Conservation (phyloP, 208 protist species). For the Kentomonas sorsogonicus region DNA sequence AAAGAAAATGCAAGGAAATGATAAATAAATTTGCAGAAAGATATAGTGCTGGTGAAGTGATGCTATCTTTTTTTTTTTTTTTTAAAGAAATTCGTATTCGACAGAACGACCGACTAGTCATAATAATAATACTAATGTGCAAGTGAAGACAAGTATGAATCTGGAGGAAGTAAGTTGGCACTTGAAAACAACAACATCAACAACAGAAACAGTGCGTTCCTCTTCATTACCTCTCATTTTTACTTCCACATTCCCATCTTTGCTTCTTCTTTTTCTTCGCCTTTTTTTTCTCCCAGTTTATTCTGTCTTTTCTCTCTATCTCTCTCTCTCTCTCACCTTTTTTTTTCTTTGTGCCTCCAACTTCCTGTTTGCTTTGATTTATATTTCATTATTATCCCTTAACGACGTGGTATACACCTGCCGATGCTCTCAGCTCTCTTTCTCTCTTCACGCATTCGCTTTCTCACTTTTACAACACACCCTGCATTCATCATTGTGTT, state of each 20-base stretch:
- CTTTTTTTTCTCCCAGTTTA: background rate
- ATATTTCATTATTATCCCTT: background rate
- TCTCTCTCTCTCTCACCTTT: constrained; percentile 4
- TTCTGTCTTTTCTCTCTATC: constrained; percentile 9
- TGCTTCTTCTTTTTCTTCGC: background rate
- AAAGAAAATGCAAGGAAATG: background rate
- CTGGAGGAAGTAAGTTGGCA: constrained; percentile 13
- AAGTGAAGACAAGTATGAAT: constrained; percentile 1
- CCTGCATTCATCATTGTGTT: too few relatives aligned
- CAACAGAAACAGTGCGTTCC: constrained; percentile 13
- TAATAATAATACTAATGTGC: background rate
- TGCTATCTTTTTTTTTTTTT: too few relatives aligned
- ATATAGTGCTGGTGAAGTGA: background rate
- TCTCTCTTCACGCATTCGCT: too few relatives aligned
- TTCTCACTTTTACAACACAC: too few relatives aligned
- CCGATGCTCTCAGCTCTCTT: too few relatives aligned
- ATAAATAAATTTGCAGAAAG: background rate
- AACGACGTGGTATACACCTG: too few relatives aligned
- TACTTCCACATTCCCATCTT: background rate
- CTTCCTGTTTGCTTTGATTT: background rate
- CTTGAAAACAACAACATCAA: constrained; percentile 14
- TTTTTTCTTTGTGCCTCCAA: constrained; percentile 10
- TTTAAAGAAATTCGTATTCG: background rate
- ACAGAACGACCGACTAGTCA: too few relatives aligned
- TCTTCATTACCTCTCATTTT: too few relatives aligned